Evolutionary conservation across 768 basidiomycete genomes (phyloP), one percentile per base, ranked within the genome.

Genomic region (Rhodotorula paludigena): DNA sequence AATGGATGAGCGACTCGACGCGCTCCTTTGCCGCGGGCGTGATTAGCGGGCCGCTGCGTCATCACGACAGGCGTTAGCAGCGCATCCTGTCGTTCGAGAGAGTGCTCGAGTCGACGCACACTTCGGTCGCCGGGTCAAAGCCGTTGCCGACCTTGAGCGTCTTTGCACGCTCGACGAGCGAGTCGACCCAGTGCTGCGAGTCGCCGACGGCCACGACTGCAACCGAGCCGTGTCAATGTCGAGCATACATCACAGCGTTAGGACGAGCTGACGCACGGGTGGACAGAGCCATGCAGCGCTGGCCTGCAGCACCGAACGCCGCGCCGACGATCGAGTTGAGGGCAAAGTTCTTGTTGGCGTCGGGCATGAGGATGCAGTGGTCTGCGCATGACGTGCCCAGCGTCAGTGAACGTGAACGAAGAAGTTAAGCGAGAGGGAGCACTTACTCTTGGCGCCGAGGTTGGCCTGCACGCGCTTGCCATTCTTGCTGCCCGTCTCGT

Each of bases 211-310:
- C 83, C 36, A 96, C 77, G 16, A 80, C 48, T 49, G 48, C n/a
- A 21, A n/a, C n/a, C n/a, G n/a, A n/a, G n/a, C 41, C 10, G 20
- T 20, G 41, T 11, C 10, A 41, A 10, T 41, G 41, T 11, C 20
- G 12, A 41, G 41, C 41, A 11, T 41, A 20, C 41, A 20, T n/a
- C n/a, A n/a, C n/a, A n/a, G n/a, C n/a, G n/a, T n/a, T n/a, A n/a
- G n/a, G n/a, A n/a, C n/a, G n/a, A n/a, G n/a, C n/a, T n/a, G 11
- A 49, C 48, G 15, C 10, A 49, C 48, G 89, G 39, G 93, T 91
- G 20, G 92, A 94, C 49, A 94, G 80, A 20, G 92, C 93, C 93
- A 96, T 97, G 80, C 93, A 98, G 64, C 96, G 85, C 78, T 98
- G 94, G 20, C 94, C 94, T 38, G 94, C 94, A 71, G 94, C 94